Evolutionary conservation across 1,139 yeast species (phyloP).

Genomic region (Yamadazyma conglobata): DNA sequence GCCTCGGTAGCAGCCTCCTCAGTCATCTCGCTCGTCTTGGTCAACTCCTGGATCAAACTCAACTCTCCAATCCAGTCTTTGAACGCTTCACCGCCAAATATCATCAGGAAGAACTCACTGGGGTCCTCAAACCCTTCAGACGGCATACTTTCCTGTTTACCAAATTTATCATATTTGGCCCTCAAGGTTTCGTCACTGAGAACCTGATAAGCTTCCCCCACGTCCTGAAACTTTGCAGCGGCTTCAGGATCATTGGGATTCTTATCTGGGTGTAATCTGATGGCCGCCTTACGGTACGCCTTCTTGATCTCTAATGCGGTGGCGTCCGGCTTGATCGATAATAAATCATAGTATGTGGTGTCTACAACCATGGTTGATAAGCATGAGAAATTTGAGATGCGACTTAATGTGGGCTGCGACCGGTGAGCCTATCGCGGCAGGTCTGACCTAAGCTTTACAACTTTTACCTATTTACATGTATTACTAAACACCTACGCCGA

Average conservation of each 20-base stretch:
- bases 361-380: constrained; percentile 77
- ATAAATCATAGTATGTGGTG: constrained; percentile 79
- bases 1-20: constrained; percentile 17
- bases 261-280: constrained; percentile 91
- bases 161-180: constrained; percentile 67
- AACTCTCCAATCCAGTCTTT: constrained; percentile 78
- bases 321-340: constrained; percentile 69
- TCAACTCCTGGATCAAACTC: constrained; percentile 56
- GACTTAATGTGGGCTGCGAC: no score
- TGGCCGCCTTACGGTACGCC: constrained; percentile 88
- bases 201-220: constrained; percentile 82
- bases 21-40: constrained; percentile 53
- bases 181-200: constrained; percentile 72
- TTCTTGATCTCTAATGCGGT: constrained; percentile 82
- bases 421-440: no score
- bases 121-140: constrained; percentile 88
- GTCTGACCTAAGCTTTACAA: no score
- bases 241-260: constrained; percentile 86
- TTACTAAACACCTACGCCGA: constrained; percentile 36
- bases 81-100: constrained; percentile 86
- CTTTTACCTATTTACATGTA: constrained; percentile 10
- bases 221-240: constrained; percentile 63
- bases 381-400: no score
- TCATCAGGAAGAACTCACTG: constrained; percentile 67
- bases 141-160: constrained; percentile 82